phyloP scores from a whole-genome alignment of 108 stramenopile genomes.

The Pinguiococcus pyrenoidosus region DNA sequence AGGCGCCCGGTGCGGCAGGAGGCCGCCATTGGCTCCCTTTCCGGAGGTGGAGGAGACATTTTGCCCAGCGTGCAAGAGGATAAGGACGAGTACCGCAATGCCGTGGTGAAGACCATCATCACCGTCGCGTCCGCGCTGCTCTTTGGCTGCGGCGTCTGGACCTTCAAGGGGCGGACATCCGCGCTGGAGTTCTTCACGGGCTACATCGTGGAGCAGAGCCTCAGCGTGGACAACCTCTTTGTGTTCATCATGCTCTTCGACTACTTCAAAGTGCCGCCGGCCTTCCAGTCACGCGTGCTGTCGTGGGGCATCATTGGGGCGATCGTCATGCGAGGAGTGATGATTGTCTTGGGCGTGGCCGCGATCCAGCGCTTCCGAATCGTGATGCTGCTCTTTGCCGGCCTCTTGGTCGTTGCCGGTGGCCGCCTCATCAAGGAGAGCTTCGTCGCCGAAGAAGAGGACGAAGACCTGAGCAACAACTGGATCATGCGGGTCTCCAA shows the following conservation, averaged over 20 bases:
- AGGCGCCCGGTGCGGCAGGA: no score
- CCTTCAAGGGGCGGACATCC: constrained; percentile 5
- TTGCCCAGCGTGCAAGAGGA: no score
- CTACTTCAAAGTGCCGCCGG: constrained; percentile 39
- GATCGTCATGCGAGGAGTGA: constrained; percentile 71
- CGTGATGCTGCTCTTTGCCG: constrained; percentile 70
- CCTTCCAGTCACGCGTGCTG: constrained; percentile 14
- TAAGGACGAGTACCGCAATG: not conserved
- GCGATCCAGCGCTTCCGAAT: constrained; percentile 66
- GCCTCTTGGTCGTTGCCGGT: constrained; percentile 64
- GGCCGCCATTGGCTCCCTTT: no score
- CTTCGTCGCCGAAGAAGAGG: no score
- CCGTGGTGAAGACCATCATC: not conserved
- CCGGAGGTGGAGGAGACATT: no score
- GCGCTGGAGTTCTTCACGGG: constrained; percentile 44
- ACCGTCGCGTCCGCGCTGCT: constrained; percentile 7
- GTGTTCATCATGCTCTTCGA: constrained; percentile 53
- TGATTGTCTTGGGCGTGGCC: constrained; percentile 79
- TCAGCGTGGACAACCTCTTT: constrained; percentile 49
- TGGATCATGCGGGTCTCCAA: constrained; percentile 48
- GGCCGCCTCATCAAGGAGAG: no score
- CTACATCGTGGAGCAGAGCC: constrained; percentile 45
- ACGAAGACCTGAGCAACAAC: constrained; percentile 53
- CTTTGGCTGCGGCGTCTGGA: constrained; percentile 18
- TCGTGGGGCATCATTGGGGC: constrained; percentile 45